Base-by-base conservation (phyloP, 768 basidiomycete genomes). In the Trametes sanguinea region DNA sequence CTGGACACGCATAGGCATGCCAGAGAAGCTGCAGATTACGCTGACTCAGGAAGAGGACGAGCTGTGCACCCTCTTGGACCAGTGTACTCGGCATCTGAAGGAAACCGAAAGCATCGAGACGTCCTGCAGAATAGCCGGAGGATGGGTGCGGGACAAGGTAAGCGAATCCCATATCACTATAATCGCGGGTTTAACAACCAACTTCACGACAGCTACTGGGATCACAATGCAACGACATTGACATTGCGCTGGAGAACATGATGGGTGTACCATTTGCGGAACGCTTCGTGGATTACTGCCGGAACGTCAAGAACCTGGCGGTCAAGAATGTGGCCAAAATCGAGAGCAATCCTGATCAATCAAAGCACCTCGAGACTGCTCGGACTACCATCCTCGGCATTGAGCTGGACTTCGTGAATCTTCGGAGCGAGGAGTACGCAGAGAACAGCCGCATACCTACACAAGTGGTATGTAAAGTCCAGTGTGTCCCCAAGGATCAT, bases 111-210 rank as follows among this genome's bases (percentile, higher is more conserved):
- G 80, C 9, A 78, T 85, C 22, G 73, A 75, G 4, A 87, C 85
- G 0, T 81, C 84, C 1, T 96, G 96, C 72, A 83, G 97, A 66
- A 92, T 99, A 50, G 97, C 95, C 10, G 97, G 97, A 16, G 97
- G 97, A 17, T 99, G 97, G 97, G 97, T 98, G 47, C 81, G 97
- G 69, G 97, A 99, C 75, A 99, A 99, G 88, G 96, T 95, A 62
- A 67, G 77, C 73, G n/a, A 6, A 13, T 14, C 22, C 22, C 22
- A 22, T 22, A 22, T 22, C 22, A 22, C 22, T 22, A 22, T 22
- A 22, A 22, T 22, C 22, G 22, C 22, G 22, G 1, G 22, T 22
- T 22, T 1, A 22, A 22, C 22, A 22, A 22, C 22, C 22, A 22
- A n/a, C 13, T 10, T 29, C 17, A 16, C 54, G 22, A 22, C 22